These are phyloP conservation scores for Pochonia chlamydosporia DNA, from an alignment of 2,329 filamentous ascomycete species.

Conservation along the genomic window DNA sequence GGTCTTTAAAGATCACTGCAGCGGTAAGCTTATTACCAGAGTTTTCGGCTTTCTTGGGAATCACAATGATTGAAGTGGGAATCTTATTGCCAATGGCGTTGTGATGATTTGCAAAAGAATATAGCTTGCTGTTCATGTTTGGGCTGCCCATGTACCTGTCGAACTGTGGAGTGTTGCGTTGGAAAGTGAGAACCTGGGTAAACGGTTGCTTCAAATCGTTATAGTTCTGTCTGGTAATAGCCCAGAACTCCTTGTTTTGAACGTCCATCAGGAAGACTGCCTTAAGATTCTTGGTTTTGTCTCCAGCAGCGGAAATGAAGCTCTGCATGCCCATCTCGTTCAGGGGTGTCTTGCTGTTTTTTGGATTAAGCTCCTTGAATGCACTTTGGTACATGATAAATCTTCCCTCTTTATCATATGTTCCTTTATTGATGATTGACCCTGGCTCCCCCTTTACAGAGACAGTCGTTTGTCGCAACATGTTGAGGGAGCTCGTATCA, in stretches of 20 bases:
- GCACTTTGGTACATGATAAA: background rate
- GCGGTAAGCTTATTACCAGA: background rate
- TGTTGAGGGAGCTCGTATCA: background rate
- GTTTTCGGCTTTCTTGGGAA: background rate
- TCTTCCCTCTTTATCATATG: background rate
- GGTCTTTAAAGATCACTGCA: background rate
- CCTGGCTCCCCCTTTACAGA: background rate
- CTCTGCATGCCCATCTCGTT: conserved; percentile 4
- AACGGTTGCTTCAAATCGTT: background rate
- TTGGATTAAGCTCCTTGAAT: background rate
- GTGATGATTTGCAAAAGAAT: conserved; percentile 4
- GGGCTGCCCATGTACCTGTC: conserved; percentile 2
- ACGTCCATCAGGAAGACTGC: conserved; percentile 2
- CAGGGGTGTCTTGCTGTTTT: background rate
- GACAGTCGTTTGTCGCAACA: background rate
- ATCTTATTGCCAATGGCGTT: background rate
- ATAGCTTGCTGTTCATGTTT: background rate
- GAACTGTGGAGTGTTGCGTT: background rate
- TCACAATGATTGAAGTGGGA: background rate
- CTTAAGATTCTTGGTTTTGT: background rate
- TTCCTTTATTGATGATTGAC: background rate
- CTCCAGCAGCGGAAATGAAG: background rate
- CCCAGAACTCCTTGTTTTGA: conserved; percentile 5
- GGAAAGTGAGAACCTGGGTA: background rate
- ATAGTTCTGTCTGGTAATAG: background rate